A percentile compares a stretch with the other conserved stretches of the same genome.
Conservation (phyloP, 2,329 filamentous ascomycete species). For the Epichloe aotearoae region DNA sequence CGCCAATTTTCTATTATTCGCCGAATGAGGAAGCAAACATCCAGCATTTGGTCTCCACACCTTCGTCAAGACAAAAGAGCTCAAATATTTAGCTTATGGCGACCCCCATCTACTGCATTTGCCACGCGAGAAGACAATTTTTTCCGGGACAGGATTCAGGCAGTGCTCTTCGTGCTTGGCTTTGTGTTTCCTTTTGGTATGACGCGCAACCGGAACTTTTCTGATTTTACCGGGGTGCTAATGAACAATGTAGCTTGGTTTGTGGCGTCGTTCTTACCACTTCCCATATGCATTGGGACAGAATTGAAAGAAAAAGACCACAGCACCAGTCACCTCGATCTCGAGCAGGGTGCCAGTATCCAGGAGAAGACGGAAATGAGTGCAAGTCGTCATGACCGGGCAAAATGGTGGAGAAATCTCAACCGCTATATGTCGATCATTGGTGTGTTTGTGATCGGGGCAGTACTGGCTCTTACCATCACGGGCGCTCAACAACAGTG, state of each 20-base stretch:
- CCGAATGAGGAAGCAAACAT: slow-evolving; percentile 33
- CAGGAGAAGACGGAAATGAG: slow-evolving; percentile 27
- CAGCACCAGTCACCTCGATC: slow-evolving; percentile 26
- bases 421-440: slow-evolving; percentile 46
- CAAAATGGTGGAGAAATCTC: slow-evolving; percentile 46
- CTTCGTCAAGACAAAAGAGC: slow-evolving; percentile 49
- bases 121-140: slow-evolving; percentile 45
- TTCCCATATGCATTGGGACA: slow-evolving; percentile 44
- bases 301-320: slow-evolving; percentile 37
- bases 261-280: slow-evolving; percentile 59
- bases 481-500: slow-evolving; percentile 41
- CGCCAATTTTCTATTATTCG: slow-evolving; percentile 17
- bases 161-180: slow-evolving; percentile 60
- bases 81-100: slow-evolving; percentile 51
- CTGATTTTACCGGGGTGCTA: slow-evolving; percentile 1
- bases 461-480: slow-evolving; percentile 36
- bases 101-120: slow-evolving; percentile 57
- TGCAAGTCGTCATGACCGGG: slow-evolving; percentile 34
- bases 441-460: slow-evolving; percentile 39
- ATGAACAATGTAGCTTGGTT: slow-evolving; percentile 52
- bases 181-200: slow-evolving; percentile 65
- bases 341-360: slow-evolving; percentile 22
- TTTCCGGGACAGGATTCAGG: slow-evolving; percentile 61
- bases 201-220: slow-evolving; percentile 13
- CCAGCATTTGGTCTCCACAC: slow-evolving; percentile 63